Base-by-base conservation (phyloP, 768 basidiomycete species). In the Trametes meyenii region DNA sequence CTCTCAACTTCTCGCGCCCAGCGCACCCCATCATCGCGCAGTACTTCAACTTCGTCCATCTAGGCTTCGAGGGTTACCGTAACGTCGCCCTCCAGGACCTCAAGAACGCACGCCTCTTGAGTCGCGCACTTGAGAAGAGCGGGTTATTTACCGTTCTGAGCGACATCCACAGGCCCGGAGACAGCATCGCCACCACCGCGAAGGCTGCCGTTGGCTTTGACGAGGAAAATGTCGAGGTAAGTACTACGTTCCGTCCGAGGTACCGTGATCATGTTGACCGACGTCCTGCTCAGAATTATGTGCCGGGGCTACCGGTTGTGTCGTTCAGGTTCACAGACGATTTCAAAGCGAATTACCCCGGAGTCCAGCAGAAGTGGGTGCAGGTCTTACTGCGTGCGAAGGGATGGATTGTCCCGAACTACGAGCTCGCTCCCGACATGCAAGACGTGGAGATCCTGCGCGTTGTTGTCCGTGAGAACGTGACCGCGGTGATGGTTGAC, bases 71-170 rank as follows among this genome's bases (percentile, higher is more conserved):
- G 61, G 84, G 83, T 17, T 84, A 79, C 69, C 76, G 81, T 24
- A 67, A 72, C 5, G 73, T 84, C 56, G 79, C 82, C 19, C 71
- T 82, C 3, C 73, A 73, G 50, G 81, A 84, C 65, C 67, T 85
- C 50, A 78, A 78, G 72, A 89, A 89, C 62, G 87, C 87, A 2
- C 78, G 87, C n/a, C 73, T 86, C n/a, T 69, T 88, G 59, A 84
- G 84, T 35, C 79, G 85, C 39, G 86, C 87, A 5, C 75, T 89
- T 19, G 87, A 88, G 70, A 77, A 69, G 45, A 81, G 78, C 24
- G 81, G 83, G 16, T 83, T 78, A 67, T 84, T 77, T 66, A 74
- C 72, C 11, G 84, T 84, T 10, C 60, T 84, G 43, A 83, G 81
- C 45, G 82, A 86, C 60, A 80, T 87, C 35, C 87, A 89, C 67